Evolutionary conservation across 371 early-diverging fungal genomes (phyloP).

Genomic region (Umbelopsis sp.): DNA sequence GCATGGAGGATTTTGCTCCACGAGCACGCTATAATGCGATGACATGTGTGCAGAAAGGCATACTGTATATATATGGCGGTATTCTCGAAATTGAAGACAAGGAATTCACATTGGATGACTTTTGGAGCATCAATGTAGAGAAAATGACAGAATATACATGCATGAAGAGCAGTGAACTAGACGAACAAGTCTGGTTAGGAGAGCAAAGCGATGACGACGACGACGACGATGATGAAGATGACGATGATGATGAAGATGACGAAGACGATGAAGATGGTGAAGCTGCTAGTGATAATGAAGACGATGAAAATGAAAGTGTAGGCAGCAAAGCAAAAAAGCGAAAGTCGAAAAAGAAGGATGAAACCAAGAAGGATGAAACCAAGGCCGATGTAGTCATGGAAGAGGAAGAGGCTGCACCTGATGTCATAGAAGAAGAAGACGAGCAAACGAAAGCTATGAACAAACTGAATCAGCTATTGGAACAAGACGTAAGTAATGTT

Average conservation of each 20-base stretch:
- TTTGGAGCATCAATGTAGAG: slow-evolving; percentile 65
- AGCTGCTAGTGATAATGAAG: slow-evolving; percentile 25
- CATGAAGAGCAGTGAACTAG: slow-evolving; percentile 45
- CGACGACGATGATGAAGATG: slow-evolving; percentile 40
- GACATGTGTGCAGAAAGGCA: slow-evolving; percentile 54
- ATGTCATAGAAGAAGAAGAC: slow-evolving; percentile 23
- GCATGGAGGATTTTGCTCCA: slow-evolving; percentile 36
- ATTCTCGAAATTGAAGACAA: slow-evolving; percentile 54
- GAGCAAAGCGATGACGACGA: slow-evolving; percentile 47
- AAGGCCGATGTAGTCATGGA: slow-evolving; percentile 4
- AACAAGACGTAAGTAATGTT: slow-evolving; percentile 28
- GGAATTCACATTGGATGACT: slow-evolving; percentile 63
- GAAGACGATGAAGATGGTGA: slow-evolving; percentile 40
- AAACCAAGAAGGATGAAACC: not conserved
- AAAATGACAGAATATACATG: slow-evolving; percentile 61
- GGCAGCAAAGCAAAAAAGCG: not conserved
- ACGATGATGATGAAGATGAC: slow-evolving; percentile 42
- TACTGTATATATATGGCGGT: slow-evolving; percentile 64
- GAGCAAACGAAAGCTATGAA: slow-evolving; percentile 32
- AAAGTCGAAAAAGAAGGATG: slow-evolving; percentile 8
- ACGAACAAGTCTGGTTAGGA: slow-evolving; percentile 49
- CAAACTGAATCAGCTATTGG: slow-evolving; percentile 34
- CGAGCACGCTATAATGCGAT: slow-evolving; percentile 66
- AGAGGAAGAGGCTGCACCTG: slow-evolving; percentile 29
- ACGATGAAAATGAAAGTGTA: slow-evolving; percentile 31